Conservation (phyloP, 208 protist genomes). For the Wallacemonas collosoma region DNA sequence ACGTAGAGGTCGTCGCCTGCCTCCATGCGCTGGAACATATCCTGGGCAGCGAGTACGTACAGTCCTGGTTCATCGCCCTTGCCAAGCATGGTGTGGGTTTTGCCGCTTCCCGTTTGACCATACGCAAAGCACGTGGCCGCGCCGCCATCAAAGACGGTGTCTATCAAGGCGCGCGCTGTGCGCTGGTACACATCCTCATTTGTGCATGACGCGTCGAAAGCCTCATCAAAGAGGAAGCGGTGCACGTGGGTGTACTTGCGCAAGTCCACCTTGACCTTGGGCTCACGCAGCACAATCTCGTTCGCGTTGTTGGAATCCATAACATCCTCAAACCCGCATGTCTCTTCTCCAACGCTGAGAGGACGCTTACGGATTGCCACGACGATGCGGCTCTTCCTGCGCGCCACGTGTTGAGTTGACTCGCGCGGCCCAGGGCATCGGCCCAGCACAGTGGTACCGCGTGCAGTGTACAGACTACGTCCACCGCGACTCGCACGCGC, state of each 20-base stretch:
- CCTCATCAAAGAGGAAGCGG: conserved; percentile 96
- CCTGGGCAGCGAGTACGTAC: conserved; percentile 62
- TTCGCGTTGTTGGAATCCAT: conserved; percentile 69
- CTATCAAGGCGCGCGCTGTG: conserved; percentile 66
- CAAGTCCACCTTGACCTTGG: conserved; percentile 95
- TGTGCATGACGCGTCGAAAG: conserved; percentile 88
- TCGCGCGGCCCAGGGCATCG: conserved; percentile 26
- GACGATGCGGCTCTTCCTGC: conserved; percentile 77
- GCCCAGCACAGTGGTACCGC: conserved; percentile 64
- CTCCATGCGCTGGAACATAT: conserved; percentile 71
- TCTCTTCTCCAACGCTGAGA: conserved; percentile 64
- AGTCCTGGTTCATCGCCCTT: conserved; percentile 62
- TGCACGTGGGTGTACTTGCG: conserved; percentile 96
- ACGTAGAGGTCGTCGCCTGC: conserved; percentile 36
- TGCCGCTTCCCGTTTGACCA: conserved; percentile 91
- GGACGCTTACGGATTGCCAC: conserved; percentile 93
- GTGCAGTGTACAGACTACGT: conserved; percentile 43
- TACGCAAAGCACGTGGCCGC: conserved; percentile 88
- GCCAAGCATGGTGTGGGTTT: conserved; percentile 93
- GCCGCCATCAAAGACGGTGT: conserved; percentile 74
- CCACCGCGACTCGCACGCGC: conserved; percentile 25
- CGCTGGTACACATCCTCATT: conserved; percentile 92
- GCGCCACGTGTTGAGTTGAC: conserved; percentile 22
- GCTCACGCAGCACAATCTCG: conserved; percentile 79
- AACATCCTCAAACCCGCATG: conserved; percentile 73